Evolutionary conservation across 208 protist genomes (phyloP).

Genomic region (Leishmania tropica): DNA sequence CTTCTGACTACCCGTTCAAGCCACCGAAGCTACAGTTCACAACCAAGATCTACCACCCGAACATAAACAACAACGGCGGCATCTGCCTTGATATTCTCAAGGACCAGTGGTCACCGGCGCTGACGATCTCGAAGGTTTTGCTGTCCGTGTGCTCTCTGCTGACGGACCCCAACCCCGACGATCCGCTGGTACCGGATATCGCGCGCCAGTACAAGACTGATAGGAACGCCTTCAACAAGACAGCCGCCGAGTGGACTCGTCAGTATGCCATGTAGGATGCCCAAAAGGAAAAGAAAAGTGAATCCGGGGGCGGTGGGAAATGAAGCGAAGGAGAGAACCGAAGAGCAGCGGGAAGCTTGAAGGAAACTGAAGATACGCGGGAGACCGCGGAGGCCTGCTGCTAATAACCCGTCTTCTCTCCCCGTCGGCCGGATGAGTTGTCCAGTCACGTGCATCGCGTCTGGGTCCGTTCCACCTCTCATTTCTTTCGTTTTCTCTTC

Average conservation of each 20-base stretch:
- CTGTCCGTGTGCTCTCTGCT: conserved; percentile 98
- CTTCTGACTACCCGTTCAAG: conserved; percentile 98
- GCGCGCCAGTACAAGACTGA: conserved; percentile 96
- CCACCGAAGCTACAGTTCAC: conserved; percentile 94
- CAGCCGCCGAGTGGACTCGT: conserved; percentile 94
- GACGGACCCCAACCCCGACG: conserved; percentile 99
- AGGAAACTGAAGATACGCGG: conserved; percentile 3
- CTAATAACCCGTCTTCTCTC: background rate
- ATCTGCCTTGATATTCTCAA: conserved; percentile 99
- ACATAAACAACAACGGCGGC: conserved; percentile 97
- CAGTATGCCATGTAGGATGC: conserved; percentile 73
- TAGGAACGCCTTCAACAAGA: conserved; percentile 90
- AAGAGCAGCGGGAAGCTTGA: background rate
- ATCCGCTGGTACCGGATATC: conserved; percentile 98
- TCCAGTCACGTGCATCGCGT: background rate
- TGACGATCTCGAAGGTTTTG: conserved; percentile 99
- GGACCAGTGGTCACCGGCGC: conserved; percentile 96
- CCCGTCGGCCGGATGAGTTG: background rate
- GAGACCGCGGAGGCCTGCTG: background rate
- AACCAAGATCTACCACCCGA: conserved; percentile 97
- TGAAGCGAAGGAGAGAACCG: conserved; percentile 9
- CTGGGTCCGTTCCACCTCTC: conserved; percentile 15
- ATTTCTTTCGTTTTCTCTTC: background rate
- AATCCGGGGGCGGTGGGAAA: conserved; percentile 34
- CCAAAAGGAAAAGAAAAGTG: conserved; percentile 51